Conservation (phyloP, 2,329 filamentous ascomycete genomes). For the Apiospora pterosperma region DNA sequence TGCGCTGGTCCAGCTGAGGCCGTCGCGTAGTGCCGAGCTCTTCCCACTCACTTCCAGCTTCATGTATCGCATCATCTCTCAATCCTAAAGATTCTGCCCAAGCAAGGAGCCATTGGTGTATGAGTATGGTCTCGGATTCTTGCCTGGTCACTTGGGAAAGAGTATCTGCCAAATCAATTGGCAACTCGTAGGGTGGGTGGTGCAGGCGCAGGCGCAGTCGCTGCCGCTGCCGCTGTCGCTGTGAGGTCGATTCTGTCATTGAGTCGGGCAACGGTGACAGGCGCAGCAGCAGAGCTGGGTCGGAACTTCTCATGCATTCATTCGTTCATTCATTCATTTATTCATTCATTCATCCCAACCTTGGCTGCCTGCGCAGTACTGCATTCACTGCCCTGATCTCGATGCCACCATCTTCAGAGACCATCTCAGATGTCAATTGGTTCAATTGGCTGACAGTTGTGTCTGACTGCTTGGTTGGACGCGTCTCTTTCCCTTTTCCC, state of each 20-base stretch:
- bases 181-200: background rate
- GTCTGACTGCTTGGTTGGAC: background rate
- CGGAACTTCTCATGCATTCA: background rate
- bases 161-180: constrained; percentile 8
- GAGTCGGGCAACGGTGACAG: constrained; percentile 13
- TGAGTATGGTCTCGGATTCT: background rate
- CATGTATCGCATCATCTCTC: background rate
- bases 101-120: background rate
- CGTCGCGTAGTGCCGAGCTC: background rate
- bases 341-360: background rate
- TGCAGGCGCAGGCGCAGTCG: constrained; percentile 14
- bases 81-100: background rate
- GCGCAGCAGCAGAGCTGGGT: background rate
- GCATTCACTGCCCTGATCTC: background rate
- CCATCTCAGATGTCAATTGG: background rate
- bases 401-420: background rate
- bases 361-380: background rate
- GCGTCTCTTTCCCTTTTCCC: background rate
- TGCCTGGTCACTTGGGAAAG: constrained; percentile 9
- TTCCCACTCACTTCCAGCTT: background rate
- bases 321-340: background rate
- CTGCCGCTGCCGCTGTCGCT: constrained; percentile 14
- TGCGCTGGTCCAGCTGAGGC: background rate
- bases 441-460: background rate
- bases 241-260: constrained; percentile 10